These are phyloP conservation scores for Cytospora leucostoma DNA, from an alignment of 2,329 filamentous ascomycete species.

Conservation along the genomic window DNA sequence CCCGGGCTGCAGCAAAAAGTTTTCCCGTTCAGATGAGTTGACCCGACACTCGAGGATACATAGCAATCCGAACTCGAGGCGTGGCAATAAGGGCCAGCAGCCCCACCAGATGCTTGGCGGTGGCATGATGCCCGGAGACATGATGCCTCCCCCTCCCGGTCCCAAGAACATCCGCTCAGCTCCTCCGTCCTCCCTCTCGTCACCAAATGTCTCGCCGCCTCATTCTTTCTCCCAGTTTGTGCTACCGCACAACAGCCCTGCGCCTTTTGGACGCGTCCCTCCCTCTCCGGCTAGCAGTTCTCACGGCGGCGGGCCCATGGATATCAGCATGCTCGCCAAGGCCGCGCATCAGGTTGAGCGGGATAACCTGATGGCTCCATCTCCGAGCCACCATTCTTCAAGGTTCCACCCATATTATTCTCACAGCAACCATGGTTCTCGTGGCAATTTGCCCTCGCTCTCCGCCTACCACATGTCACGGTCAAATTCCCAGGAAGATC, in stretches of 20 bases:
- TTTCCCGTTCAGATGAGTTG: conserved; percentile 93
- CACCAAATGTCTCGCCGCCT: conserved; percentile 94
- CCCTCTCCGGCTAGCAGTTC: conserved; percentile 42
- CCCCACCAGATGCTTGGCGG: conserved; percentile 47
- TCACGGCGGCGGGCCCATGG: conserved; percentile 43
- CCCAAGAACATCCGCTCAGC: conserved; percentile 86
- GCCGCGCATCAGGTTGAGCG: conserved; percentile 64
- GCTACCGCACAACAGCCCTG: conserved; percentile 47
- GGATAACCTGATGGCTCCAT: conserved; percentile 48
- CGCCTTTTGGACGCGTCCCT: conserved; percentile 50
- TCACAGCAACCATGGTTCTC: conserved; percentile 50
- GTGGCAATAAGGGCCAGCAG: conserved; percentile 77
- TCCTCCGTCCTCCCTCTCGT: conserved; percentile 80
- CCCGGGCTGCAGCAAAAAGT: conserved; percentile 87
- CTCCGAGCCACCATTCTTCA: conserved; percentile 46
- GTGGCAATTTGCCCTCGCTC: conserved; percentile 71
- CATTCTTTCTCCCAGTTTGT: conserved; percentile 80
- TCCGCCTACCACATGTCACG: conserved; percentile 94
- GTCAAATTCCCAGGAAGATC: conserved; percentile 79
- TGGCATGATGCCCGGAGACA: conserved; percentile 55
- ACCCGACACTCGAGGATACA: conserved; percentile 97
- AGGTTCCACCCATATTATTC: conserved; percentile 58
- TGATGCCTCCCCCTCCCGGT: conserved; percentile 78
- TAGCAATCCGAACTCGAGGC: conserved; percentile 95
- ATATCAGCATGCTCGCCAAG: conserved; percentile 62